Evolutionary conservation across 768 basidiomycete genomes (phyloP).

Genomic region (Boletus vermiculosoides): DNA sequence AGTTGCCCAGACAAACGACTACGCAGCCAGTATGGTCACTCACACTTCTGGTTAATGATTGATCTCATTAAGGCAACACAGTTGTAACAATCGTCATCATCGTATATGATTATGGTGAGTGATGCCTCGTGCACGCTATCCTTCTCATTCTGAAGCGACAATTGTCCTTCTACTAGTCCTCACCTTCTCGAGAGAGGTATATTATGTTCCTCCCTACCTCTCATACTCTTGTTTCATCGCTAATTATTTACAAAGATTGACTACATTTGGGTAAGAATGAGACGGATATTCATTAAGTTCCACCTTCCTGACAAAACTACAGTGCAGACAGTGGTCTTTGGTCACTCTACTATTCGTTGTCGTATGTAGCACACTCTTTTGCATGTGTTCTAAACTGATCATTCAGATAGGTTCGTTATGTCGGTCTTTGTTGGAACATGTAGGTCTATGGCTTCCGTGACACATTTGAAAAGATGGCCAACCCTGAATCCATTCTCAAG

Average conservation of each 20-base stretch:
- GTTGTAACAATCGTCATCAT: conserved; percentile 5
- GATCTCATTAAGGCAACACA: background rate
- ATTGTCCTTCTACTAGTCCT: conserved; percentile 1
- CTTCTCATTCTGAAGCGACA: background rate
- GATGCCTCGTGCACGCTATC: background rate
- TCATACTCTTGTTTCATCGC: background rate
- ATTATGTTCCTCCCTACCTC: too few species aligned
- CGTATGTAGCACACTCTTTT: background rate
- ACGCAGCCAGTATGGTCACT: background rate
- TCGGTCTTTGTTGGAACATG: conserved; percentile 7
- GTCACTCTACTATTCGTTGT: conserved; percentile 9
- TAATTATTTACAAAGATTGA: conserved; percentile 6
- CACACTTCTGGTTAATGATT: background rate
- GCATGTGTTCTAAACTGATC: background rate
- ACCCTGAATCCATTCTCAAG: background rate
- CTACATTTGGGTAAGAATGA: conserved; percentile 10
- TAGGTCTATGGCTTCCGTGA: background rate
- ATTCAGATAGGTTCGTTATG: conserved; percentile 6
- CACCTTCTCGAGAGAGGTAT: conserved; percentile 15
- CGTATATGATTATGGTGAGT: conserved; percentile 19
- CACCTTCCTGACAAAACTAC: background rate
- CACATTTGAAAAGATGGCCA: background rate
- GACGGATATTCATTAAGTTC: too few species aligned
- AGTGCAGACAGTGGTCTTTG: conserved; percentile 4
- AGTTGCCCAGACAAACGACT: background rate